Evolutionary conservation across 768 basidiomycete species (phyloP).

Genomic region (Chalciporus piperatus): DNA sequence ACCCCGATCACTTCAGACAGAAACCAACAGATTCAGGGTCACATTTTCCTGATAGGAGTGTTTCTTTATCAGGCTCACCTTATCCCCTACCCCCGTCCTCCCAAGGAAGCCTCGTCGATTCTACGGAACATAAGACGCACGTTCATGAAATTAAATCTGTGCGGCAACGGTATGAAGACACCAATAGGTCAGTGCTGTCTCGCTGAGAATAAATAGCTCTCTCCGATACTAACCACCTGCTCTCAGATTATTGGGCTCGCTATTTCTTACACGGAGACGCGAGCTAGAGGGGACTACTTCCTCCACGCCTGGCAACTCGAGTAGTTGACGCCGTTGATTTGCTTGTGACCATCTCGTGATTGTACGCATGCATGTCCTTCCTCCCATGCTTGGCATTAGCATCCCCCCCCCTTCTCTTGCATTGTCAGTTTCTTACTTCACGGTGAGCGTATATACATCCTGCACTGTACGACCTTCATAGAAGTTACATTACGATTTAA

Average conservation of each 20-base stretch:
- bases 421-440: background rate
- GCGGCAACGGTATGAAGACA: slow-evolving; percentile 58
- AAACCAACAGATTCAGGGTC: background rate
- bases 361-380: background rate
- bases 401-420: background rate
- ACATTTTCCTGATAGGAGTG: slow-evolving; percentile 1
- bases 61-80: background rate
- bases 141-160: slow-evolving; percentile 46
- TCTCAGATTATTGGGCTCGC: slow-evolving; percentile 56
- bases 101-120: background rate
- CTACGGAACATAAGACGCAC: slow-evolving; percentile 16
- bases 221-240: slow-evolving; percentile 5
- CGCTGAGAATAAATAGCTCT: background rate
- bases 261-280: slow-evolving; percentile 61
- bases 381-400: background rate
- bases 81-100: slow-evolving; percentile 3
- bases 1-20: slow-evolving; percentile 2
- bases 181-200: slow-evolving; percentile 52
- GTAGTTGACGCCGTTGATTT: slow-evolving; percentile 1
- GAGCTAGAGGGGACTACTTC: slow-evolving; percentile 17
- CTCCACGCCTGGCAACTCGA: background rate
- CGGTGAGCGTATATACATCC: slow-evolving; percentile 1
- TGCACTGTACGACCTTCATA: slow-evolving; percentile 10
- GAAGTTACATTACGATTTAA: slow-evolving; percentile 2
- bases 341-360: background rate